phyloP scores from a whole-genome alignment of 352 stramenopile genomes.

The Globisporangium canariense region DNA sequence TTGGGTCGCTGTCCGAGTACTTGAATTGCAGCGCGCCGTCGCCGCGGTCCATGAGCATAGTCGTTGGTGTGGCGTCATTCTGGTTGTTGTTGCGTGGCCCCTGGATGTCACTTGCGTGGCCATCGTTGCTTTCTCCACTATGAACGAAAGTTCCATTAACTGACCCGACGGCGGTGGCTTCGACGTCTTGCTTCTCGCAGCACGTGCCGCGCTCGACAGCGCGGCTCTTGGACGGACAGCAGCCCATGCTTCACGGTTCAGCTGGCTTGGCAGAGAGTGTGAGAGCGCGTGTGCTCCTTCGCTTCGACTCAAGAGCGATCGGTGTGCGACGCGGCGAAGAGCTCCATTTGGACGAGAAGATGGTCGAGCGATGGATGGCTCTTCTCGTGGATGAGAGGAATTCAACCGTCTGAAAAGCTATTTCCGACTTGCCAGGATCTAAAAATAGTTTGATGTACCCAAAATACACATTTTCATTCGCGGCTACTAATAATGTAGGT shows the following conservation, averaged over 20 bases:
- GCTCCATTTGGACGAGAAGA: background rate
- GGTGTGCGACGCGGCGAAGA: background rate
- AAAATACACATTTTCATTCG: background rate
- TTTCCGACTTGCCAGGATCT: conserved; percentile 1
- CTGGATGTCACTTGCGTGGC: background rate
- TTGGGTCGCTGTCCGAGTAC: conserved; percentile 25
- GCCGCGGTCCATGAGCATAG: conserved; percentile 40
- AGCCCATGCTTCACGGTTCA: conserved; percentile 38
- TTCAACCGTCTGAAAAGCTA: background rate
- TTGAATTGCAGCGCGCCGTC: conserved; percentile 25
- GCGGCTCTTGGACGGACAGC: conserved; percentile 52
- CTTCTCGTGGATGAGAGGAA: conserved; percentile 4
- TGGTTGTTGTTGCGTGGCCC: conserved; percentile 2
- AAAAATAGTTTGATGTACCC: background rate
- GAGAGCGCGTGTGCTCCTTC: no score
- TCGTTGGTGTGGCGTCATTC: conserved; percentile 11
- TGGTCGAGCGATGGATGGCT: background rate
- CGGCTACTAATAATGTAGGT: background rate
- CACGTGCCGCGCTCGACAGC: conserved; percentile 2
- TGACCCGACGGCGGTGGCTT: background rate
- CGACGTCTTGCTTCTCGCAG: background rate
- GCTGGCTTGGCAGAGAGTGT: background rate
- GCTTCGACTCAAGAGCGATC: background rate
- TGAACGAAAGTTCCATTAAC: background rate
- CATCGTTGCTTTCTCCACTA: background rate